Evolutionary conservation across 352 stramenopile species (phyloP), one percentile per base, ranked within the genome.

Genomic region (Pythium brachiatum): DNA sequence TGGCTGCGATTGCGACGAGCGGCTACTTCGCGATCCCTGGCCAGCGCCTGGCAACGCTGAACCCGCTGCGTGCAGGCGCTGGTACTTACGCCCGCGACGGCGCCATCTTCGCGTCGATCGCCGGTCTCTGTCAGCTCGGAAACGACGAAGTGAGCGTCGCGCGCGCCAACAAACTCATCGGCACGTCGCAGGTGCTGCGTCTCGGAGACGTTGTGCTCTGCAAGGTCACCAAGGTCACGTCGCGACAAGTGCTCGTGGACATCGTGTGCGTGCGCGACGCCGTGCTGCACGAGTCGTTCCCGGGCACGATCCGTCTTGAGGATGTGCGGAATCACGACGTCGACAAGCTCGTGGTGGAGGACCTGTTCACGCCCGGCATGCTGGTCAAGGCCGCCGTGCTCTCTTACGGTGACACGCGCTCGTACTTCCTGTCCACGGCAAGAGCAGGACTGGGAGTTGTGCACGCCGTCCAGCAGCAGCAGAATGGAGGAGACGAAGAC

Each of bases 401-500:
- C 31, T 94, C 86, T n/a, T 91, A 91, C 25, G 86, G 86, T 20
- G 83, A 94, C 68, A 89, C 80, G n/a, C 79, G 83, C 7, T 92
- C 86, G 7, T 94, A 93, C 72, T 94, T 92, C 56, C 64, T 94
- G 0, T 93, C 83, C 7, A 94, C 83, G 27, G 83, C 86, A 20
- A 86, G 86, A 53, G 31, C 79, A 26, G 86, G 82, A 32, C 62
- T 94, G 18, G 86, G 86, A 9, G 74, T 92, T 21, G 72, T 94
- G 36, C 76, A 70, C 21, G 69, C 68, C 20, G 62, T 67, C 66
- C 60, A 80, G 27, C 55, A 79, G 18, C 63, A 74, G 41, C 55
- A 69, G 57, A 63, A 75, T 18, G 41, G 43, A 27, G 31, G 13
- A 25, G 31, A 46, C 18, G 67, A 46, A 46, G 63, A 70, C 47